These are phyloP conservation scores for Grosmannia clavigera DNA, from an alignment of 2,329 filamentous ascomycete genomes.

Conservation along the genomic window DNA sequence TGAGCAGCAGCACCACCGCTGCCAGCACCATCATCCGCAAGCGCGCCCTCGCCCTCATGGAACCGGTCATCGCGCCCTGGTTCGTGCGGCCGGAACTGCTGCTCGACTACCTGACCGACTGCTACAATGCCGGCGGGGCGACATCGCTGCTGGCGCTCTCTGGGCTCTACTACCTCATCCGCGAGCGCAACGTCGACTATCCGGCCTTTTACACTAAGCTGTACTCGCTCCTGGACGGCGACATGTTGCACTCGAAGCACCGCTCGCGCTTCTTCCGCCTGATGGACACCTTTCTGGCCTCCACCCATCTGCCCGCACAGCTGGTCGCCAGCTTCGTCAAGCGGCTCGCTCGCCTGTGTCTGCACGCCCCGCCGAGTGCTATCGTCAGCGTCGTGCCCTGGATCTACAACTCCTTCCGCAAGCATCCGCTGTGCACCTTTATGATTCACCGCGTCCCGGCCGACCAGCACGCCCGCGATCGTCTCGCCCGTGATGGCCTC, in stretches of 20 bases:
- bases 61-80: slow-evolving; percentile 73
- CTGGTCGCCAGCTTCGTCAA: slow-evolving; percentile 96
- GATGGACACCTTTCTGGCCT: slow-evolving; percentile 78
- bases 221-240: slow-evolving; percentile 78
- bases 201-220: slow-evolving; percentile 87
- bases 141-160: slow-evolving; percentile 80
- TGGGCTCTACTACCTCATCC: slow-evolving; percentile 89
- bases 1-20: slow-evolving; percentile 42
- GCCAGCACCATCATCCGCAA: slow-evolving; percentile 49
- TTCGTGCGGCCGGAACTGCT: slow-evolving; percentile 79
- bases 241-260: slow-evolving; percentile 86
- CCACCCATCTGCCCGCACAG: slow-evolving; percentile 81
- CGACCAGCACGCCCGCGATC: slow-evolving; percentile 40
- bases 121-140: slow-evolving; percentile 75
- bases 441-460: slow-evolving; percentile 77
- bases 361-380: slow-evolving; percentile 81
- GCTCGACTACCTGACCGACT: slow-evolving; percentile 94
- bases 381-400: slow-evolving; percentile 84
- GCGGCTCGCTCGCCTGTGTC: slow-evolving; percentile 66
- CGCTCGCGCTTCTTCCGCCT: slow-evolving; percentile 87
- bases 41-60: slow-evolving; percentile 60
- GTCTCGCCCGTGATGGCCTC: slow-evolving; percentile 43
- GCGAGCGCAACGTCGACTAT: slow-evolving; percentile 89
- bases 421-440: slow-evolving; percentile 82
- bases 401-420: slow-evolving; percentile 88